A percentile compares a stretch with the other conserved stretches of the same genome.
phyloP scores from a whole-genome alignment of 2,329 filamentous ascomycete species.

The Cordyceps cicadae region DNA sequence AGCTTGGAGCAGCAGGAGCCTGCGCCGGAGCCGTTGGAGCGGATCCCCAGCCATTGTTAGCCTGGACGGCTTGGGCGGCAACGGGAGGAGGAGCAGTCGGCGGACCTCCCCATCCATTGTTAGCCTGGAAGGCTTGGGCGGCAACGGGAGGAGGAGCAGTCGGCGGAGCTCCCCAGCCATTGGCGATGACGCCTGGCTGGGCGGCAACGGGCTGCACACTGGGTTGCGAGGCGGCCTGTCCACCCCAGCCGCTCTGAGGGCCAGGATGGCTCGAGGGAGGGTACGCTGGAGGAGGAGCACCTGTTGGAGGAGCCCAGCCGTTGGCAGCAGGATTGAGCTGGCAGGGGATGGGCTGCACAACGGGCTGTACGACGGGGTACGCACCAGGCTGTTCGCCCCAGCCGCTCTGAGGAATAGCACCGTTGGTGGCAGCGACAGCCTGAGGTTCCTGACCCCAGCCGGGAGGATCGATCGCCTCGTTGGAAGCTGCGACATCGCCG shows the following conservation, averaged over 20 bases:
- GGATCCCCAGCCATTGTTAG: background rate
- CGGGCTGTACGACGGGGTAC: background rate
- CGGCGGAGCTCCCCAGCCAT: no score
- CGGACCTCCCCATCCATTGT: no score
- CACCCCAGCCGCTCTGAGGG: background rate
- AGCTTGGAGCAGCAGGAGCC: background rate
- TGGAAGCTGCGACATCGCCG: constrained; percentile 15
- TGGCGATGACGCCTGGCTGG: no score
- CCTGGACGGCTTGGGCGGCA: background rate
- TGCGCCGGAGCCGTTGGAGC: background rate
- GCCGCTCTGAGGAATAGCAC: background rate
- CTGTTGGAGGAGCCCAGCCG: background rate
- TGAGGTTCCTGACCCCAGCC: background rate
- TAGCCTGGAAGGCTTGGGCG: no score
- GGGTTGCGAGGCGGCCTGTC: background rate
- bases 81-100: no score
- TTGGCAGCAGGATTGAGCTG: background rate
- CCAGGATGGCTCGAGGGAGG: background rate
- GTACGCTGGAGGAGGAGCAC: background rate
- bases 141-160: no score
- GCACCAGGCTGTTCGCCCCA: background rate
- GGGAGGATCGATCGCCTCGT: background rate
- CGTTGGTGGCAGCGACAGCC: background rate
- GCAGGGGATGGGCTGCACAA: background rate
- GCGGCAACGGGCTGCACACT: no score